These are phyloP conservation scores for Starmerella bacillaris DNA, from an alignment of 805 yeast genomes.

Conservation along the genomic window DNA sequence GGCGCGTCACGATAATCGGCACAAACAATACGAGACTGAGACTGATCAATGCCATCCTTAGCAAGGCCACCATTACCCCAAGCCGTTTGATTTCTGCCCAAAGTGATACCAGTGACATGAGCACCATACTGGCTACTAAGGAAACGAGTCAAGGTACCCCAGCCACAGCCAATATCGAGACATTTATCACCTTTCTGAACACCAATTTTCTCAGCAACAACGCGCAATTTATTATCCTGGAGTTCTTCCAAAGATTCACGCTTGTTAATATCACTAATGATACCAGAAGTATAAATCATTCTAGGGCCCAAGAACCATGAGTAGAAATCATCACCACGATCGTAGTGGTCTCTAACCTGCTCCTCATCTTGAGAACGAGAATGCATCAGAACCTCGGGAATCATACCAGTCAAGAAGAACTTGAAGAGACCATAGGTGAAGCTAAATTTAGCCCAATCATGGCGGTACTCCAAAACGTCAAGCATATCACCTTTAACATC, in stretches of 20 bases:
- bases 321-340: slow-evolving; percentile 91
- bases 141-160: slow-evolving; percentile 83
- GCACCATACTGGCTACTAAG: slow-evolving; percentile 75
- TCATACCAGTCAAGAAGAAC: slow-evolving; percentile 69
- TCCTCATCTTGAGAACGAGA: slow-evolving; percentile 89
- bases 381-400: slow-evolving; percentile 84
- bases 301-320: slow-evolving; percentile 87
- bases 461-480: slow-evolving; percentile 69
- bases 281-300: slow-evolving; percentile 83
- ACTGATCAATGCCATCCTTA: slow-evolving; percentile 45
- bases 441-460: slow-evolving; percentile 74
- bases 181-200: slow-evolving; percentile 53
- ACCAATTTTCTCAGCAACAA: slow-evolving; percentile 73
- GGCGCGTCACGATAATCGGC: slow-evolving; percentile 86
- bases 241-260: slow-evolving; percentile 53
- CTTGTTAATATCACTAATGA: slow-evolving; percentile 47
- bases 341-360: slow-evolving; percentile 89
- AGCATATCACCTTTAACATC: slow-evolving; percentile 74
- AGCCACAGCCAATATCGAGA: slow-evolving; percentile 83
- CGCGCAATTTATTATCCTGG: slow-evolving; percentile 77
- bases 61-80: slow-evolving; percentile 63
- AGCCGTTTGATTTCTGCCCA: slow-evolving; percentile 78
- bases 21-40: slow-evolving; percentile 65
- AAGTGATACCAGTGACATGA: slow-evolving; percentile 69
- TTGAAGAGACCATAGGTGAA: slow-evolving; percentile 63